Evolutionary conservation across 371 early-diverging fungal species (phyloP), one percentile per base, ranked within the genome.

Genomic region (Gilbertella persicaria): DNA sequence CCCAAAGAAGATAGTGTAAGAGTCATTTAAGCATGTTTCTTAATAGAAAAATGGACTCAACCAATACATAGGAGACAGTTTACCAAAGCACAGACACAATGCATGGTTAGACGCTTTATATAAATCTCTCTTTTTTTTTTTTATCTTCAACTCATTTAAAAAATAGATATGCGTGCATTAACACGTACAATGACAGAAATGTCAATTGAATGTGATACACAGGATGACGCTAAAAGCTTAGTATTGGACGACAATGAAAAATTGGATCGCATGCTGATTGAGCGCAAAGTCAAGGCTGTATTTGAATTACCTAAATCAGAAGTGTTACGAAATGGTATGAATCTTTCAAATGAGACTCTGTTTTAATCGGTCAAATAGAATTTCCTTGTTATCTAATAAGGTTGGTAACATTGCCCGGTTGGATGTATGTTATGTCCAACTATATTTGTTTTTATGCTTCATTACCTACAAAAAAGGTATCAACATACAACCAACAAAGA

Each of bases 351-450:
- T 28, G 25, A 12, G 20, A 36, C 28, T 5, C 16, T 25, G n/a
- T 28, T 25, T 42, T 41, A 7, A 20, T 55, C 59, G 46, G 44
- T 23, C 24, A 33, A 42, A 45, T 64, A 87, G 91, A 87, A 53
- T 89, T 78, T 67, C 69, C 87, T 13, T 91, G 90, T 55, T 88
- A 82, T 70, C 62, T 90, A 8, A 71, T 87, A n/a, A 63, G 82
- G 3, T 68, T 83, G 13, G 85, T 89, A 1, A 69, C 87, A 33
- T 58, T 89, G 25, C 83, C 83, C n/a, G 92, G 91, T 6, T 76
- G 79, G 61, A 61, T 92, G 70, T 92, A 83, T 53, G 46, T 92
- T 19, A 88, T 88, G 2, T 64, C 79, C 12, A 57, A 67, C 8
- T 78, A 79, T 49, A 54, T 90, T 10, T 86, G 88, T 38, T 92